These are phyloP conservation scores for Ophiostoma piceae DNA, from an alignment of 2,329 filamentous ascomycete genomes.

Conservation along the genomic window DNA sequence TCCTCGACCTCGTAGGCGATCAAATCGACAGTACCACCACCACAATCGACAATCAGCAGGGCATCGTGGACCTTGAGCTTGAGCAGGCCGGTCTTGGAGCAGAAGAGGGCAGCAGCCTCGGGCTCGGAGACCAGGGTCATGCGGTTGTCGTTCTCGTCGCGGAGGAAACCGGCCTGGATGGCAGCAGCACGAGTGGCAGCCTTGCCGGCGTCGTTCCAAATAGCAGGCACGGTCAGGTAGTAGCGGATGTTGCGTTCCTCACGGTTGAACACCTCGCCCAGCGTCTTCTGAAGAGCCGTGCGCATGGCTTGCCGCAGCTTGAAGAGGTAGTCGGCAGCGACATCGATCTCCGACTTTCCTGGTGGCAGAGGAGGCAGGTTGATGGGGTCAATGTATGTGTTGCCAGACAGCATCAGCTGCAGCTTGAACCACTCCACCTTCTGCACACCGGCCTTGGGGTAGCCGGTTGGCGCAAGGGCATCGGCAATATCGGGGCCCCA, in stretches of 20 bases:
- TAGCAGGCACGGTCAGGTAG: slow-evolving; percentile 96
- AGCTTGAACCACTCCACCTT: slow-evolving; percentile 99
- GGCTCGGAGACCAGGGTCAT: slow-evolving; percentile 93
- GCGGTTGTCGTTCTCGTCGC: slow-evolving; percentile 96
- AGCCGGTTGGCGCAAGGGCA: slow-evolving; percentile 90
- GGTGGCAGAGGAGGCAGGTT: slow-evolving; percentile 95
- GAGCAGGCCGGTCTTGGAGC: slow-evolving; percentile 89
- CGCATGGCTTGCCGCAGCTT: slow-evolving; percentile 97
- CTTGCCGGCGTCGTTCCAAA: slow-evolving; percentile 99
- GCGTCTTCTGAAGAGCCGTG: slow-evolving; percentile 87
- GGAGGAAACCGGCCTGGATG: slow-evolving; percentile 92
- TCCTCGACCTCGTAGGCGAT: slow-evolving; percentile 99
- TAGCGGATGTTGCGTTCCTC: slow-evolving; percentile 98
- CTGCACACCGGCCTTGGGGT: slow-evolving; percentile 94
- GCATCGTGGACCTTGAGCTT: slow-evolving; percentile 98
- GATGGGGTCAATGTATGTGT: slow-evolving; percentile 98
- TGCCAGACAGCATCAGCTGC: slow-evolving; percentile 96
- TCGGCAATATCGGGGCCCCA: slow-evolving; percentile 99
- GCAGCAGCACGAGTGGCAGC: slow-evolving; percentile 92
- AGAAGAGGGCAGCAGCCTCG: slow-evolving; percentile 95
- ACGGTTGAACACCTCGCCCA: slow-evolving; percentile 95
- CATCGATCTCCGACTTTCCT: slow-evolving; percentile 97
- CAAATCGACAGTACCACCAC: slow-evolving; percentile 96
- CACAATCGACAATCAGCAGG: slow-evolving; percentile 96
- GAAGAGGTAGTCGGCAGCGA: slow-evolving; percentile 98